A percentile compares a stretch with the other conserved stretches of the same genome.
phyloP scores from a whole-genome alignment of 169 alveolate genomes.

The Theileria orientalis region DNA sequence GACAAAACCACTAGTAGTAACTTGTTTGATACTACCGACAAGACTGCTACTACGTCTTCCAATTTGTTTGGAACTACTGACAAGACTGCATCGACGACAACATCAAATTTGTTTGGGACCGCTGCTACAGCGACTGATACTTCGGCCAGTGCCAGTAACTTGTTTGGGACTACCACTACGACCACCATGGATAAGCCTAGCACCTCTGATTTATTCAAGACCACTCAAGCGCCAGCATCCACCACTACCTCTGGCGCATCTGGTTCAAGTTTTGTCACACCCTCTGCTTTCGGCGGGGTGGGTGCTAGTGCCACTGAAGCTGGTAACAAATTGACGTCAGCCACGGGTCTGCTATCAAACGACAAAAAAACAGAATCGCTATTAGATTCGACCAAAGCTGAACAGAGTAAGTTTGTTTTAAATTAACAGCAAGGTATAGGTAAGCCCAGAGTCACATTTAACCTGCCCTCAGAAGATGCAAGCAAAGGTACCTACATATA shows the following conservation, averaged over 20 bases:
- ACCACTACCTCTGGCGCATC: slow-evolving; percentile 17
- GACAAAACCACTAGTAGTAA: slow-evolving; percentile 10
- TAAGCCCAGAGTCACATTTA: not conserved
- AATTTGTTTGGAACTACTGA: slow-evolving; percentile 31
- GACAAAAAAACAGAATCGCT: too few species aligned
- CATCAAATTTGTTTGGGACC: not conserved
- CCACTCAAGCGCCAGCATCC: not conserved
- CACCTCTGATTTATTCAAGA: slow-evolving; percentile 6
- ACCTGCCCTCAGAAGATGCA: slow-evolving; percentile 8
- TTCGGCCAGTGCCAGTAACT: slow-evolving; percentile 12
- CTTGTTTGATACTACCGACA: slow-evolving; percentile 25
- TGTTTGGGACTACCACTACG: slow-evolving; percentile 12
- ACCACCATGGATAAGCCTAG: slow-evolving; percentile 1
- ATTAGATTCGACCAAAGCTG: not conserved
- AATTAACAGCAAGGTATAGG: not conserved
- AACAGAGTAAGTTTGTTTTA: not conserved
- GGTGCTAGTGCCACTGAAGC: slow-evolving; percentile 2
- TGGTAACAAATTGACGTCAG: not conserved
- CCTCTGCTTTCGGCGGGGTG: not conserved
- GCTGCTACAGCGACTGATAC: slow-evolving; percentile 17
- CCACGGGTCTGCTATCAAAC: too few species aligned
- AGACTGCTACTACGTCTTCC: not conserved
- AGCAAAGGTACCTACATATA: too few species aligned
- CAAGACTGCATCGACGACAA: slow-evolving; percentile 8
- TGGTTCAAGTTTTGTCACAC: not conserved